phyloP scores from a whole-genome alignment of 2,329 filamentous ascomycete genomes.

The Beauveria sp. region DNA sequence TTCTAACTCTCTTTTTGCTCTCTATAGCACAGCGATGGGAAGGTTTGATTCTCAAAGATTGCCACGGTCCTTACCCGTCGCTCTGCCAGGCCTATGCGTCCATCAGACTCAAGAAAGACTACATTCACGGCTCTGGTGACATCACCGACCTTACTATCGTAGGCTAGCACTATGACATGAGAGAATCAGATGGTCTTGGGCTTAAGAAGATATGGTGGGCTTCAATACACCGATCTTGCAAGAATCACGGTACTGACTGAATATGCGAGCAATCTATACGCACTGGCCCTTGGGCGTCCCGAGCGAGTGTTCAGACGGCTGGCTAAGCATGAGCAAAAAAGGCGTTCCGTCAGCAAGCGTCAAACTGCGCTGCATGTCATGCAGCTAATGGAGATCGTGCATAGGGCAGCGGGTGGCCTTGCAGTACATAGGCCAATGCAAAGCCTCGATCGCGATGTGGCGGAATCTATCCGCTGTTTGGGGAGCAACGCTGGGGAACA shows the following conservation, averaged over 20 bases:
- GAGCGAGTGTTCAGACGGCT: not conserved
- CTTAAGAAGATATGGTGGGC: not conserved
- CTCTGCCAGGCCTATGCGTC: too few species aligned
- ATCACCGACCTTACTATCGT: too few species aligned
- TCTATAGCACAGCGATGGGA: too few species aligned
- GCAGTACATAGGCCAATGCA: not conserved
- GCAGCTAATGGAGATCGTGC: not conserved
- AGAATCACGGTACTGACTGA: too few species aligned
- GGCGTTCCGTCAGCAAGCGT: not conserved
- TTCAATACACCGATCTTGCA: too few species aligned
- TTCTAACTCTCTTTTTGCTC: too few species aligned
- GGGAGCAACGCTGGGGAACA: not conserved
- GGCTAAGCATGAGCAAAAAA: not conserved
- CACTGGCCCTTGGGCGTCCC: not conserved
- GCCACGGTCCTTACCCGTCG: too few species aligned
- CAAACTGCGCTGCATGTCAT: not conserved
- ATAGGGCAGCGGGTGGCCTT: not conserved
- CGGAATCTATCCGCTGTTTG: not conserved
- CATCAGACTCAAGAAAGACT: too few species aligned
- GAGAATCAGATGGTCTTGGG: not conserved
- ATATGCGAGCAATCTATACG: too few species aligned
- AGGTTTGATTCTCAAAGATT: too few species aligned
- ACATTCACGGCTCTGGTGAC: too few species aligned
- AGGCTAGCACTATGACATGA: too few species aligned
- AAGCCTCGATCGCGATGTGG: constrained; percentile 1